Evolutionary conservation across 371 early-diverging fungal genomes (phyloP), one percentile per base, ranked within the genome.

Genomic region (Sanchytrium tribonematis): DNA sequence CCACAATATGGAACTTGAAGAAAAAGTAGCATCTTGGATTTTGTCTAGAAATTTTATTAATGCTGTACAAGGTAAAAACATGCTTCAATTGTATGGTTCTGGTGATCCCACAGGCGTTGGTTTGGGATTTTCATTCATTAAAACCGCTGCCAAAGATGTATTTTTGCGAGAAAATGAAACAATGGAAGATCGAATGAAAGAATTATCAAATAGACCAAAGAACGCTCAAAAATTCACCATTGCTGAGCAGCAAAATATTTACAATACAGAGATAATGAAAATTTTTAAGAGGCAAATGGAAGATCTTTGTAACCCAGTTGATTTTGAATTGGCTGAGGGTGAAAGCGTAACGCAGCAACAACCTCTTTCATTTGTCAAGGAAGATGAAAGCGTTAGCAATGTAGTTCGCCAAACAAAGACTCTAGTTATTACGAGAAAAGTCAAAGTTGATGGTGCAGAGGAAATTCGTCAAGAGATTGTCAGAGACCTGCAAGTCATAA

Each of bases 61-160:
- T 77, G 84, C 86, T 27, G 71, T 72, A 28, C 75, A 77, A 77
- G 89, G 88, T 30, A 96, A 96, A 72, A 90, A 89, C 28, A 90
- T 90, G 92, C 77, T 93, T 66, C 71, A 71, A 17, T 0, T 29
- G 1, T 0, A 28, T 30, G 77, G 80, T 31, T 66, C 73, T 31
- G 76, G 77, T 12, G 81, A 79, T 71, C 97, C 97, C 0, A 94
- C 98, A 0, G 98, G 98, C 1, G 81, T 88, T 29, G 98, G 96
- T 30, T 97, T 97, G 78, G 98, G 95, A 17, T 97, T 97, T 76
- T 94, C 94, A 79, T 98, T 96, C 77, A 88, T 98, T 72, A 85
- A 93, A 69, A 88, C 91, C 29, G 89, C 88, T 28, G 75, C 72
- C 90, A 97, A 98, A 78, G 94, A 93, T 72, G 91, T 93, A 70